A percentile compares a stretch with the other conserved stretches of the same genome.
These are phyloP conservation scores for Candida qinlingensis DNA, from an alignment of 805 yeast genomes.

Conservation along the genomic window DNA sequence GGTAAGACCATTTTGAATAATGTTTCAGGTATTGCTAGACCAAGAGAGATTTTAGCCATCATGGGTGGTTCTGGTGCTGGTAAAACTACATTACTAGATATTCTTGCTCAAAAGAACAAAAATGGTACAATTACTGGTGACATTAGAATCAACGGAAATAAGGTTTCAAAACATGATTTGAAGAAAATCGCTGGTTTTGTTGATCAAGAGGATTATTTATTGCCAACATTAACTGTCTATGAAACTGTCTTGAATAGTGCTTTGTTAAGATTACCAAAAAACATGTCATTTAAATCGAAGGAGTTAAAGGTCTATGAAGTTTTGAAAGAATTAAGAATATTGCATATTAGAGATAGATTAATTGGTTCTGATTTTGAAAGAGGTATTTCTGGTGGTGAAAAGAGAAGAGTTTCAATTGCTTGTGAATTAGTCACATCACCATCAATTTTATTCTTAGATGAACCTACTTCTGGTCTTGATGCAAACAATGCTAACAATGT, in stretches of 20 bases:
- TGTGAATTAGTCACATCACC: slow-evolving; percentile 91
- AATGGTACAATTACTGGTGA: slow-evolving; percentile 65
- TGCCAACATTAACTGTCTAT: slow-evolving; percentile 91
- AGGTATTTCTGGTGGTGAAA: slow-evolving; percentile 93
- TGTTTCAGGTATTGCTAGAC: slow-evolving; percentile 72
- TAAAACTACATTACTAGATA: slow-evolving; percentile 88
- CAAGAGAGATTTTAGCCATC: slow-evolving; percentile 88
- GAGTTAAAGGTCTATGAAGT: slow-evolving; percentile 79
- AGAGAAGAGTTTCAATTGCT: slow-evolving; percentile 87
- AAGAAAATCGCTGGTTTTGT: slow-evolving; percentile 84
- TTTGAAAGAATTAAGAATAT: slow-evolving; percentile 76
- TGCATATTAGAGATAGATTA: slow-evolving; percentile 74
- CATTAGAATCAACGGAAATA: slow-evolving; percentile 71
- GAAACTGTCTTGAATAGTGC: slow-evolving; percentile 95
- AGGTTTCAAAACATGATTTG: slow-evolving; percentile 36
- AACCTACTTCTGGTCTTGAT: slow-evolving; percentile 94
- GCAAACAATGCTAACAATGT: slow-evolving; percentile 92
- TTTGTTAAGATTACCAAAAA: slow-evolving; percentile 72
- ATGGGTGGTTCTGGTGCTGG: slow-evolving; percentile 99
- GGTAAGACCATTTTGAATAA: slow-evolving; percentile 50
- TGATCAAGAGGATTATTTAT: slow-evolving; percentile 87
- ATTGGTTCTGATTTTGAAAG: slow-evolving; percentile 87
- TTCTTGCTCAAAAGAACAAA: slow-evolving; percentile 83
- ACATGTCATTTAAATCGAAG: slow-evolving; percentile 71
- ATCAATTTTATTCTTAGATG: slow-evolving; percentile 75